Evolutionary conservation across 805 yeast genomes (phyloP).

Genomic region (Saturnispora besseyi): DNA sequence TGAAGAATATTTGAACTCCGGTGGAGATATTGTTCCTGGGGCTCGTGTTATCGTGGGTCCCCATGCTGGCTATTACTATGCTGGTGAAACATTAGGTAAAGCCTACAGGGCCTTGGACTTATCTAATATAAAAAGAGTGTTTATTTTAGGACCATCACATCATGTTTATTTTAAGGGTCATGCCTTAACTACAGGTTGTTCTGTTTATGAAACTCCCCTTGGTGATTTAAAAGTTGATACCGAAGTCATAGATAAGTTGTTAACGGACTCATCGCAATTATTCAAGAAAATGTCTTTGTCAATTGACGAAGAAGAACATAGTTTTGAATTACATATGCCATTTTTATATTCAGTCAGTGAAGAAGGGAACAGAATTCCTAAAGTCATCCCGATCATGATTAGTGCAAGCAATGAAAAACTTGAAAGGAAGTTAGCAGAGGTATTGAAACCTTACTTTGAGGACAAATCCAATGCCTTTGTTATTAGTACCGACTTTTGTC

Average conservation of each 20-base stretch:
- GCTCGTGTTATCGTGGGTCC: conserved; percentile 53
- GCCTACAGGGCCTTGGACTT: conserved; percentile 68
- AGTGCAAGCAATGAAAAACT: conserved; percentile 46
- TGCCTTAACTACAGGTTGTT: conserved; percentile 45
- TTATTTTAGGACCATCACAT: conserved; percentile 89
- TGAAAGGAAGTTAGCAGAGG: conserved; percentile 37
- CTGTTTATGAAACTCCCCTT: conserved; percentile 67
- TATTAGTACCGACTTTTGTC: conserved; percentile 88
- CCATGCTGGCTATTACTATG: conserved; percentile 87
- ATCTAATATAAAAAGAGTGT: conserved; percentile 47
- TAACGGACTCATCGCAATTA: conserved; percentile 27
- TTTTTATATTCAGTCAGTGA: conserved; percentile 45
- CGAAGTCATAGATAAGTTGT: conserved; percentile 31
- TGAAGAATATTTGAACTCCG: conserved; percentile 34
- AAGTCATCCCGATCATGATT: conserved; percentile 72
- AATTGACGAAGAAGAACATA: conserved; percentile 79
- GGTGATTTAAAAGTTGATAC: conserved; percentile 67
- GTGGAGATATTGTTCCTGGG: conserved; percentile 27
- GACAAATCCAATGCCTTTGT: conserved; percentile 59
- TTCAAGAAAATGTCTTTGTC: conserved; percentile 49
- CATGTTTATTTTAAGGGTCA: conserved; percentile 67
- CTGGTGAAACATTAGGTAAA: conserved; percentile 70
- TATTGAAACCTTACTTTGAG: conserved; percentile 44
- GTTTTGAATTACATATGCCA: conserved; percentile 92
- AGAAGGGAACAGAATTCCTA: conserved; percentile 18